A percentile compares a stretch with the other conserved stretches of the same genome.
Conservation (phyloP, 306 rosid genomes). For the Prunus persica region DNA sequence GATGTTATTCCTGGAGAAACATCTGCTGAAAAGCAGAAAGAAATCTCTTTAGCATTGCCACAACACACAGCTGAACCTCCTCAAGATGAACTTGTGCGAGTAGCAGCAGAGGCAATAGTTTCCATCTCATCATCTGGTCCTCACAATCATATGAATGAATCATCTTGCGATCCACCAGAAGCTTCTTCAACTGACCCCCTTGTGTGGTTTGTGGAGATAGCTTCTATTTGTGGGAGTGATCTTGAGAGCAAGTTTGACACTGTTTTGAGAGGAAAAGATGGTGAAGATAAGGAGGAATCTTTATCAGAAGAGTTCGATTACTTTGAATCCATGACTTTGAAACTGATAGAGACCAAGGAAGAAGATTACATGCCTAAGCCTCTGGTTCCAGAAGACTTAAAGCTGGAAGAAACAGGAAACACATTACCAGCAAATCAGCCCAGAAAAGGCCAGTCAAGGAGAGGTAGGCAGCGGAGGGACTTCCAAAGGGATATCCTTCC, state of each 20-base stretch:
- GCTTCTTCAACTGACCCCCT: slow-evolving; percentile 44
- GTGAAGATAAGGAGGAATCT: slow-evolving; percentile 31
- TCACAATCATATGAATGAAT: slow-evolving; percentile 24
- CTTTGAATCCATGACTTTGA: slow-evolving; percentile 82
- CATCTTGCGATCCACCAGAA: slow-evolving; percentile 37
- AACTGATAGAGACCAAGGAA: slow-evolving; percentile 55
- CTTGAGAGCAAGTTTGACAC: slow-evolving; percentile 31
- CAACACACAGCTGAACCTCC: slow-evolving; percentile 31
- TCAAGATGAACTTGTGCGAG: slow-evolving; percentile 49
- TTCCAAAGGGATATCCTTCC: slow-evolving; percentile 99
- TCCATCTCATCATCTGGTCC: slow-evolving; percentile 50
- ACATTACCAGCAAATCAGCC: slow-evolving; percentile 47
- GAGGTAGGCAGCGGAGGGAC: slow-evolving; percentile 95
- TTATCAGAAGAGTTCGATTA: slow-evolving; percentile 51
- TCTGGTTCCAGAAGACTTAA: slow-evolving; percentile 68
- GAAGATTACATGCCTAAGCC: slow-evolving; percentile 96
- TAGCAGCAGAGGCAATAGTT: slow-evolving; percentile 84
- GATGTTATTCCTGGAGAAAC: slow-evolving; percentile 37
- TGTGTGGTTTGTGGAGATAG: slow-evolving; percentile 74
- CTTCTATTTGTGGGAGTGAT: slow-evolving; percentile 49
- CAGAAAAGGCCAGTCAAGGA: slow-evolving; percentile 76
- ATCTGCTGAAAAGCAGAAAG: slow-evolving; percentile 33
- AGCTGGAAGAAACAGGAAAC: slow-evolving; percentile 62
- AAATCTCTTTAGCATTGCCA: slow-evolving; percentile 25
- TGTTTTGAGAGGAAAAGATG: slow-evolving; percentile 29